Evolutionary conservation across 2,329 filamentous ascomycete species (phyloP).

Genomic region (Furcasterigmium sp.): DNA sequence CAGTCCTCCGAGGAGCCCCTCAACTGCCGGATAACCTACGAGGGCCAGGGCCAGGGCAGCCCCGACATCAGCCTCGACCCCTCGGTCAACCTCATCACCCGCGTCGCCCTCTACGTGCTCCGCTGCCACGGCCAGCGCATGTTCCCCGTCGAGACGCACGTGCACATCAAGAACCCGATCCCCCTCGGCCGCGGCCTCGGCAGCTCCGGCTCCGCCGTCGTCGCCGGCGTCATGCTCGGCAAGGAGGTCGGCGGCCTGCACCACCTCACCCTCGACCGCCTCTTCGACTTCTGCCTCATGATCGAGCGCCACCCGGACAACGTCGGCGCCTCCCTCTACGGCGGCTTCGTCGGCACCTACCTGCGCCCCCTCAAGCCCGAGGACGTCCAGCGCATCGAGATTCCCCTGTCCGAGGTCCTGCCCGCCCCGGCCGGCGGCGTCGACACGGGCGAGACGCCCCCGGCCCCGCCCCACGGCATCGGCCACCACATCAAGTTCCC

Average conservation of each 20-base stretch:
- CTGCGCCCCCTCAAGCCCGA: slow-evolving; percentile 86
- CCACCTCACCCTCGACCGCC: slow-evolving; percentile 61
- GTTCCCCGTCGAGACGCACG: slow-evolving; percentile 81
- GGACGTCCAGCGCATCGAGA: slow-evolving; percentile 86
- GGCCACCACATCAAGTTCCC: slow-evolving; percentile 95
- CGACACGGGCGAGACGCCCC: slow-evolving; percentile 82
- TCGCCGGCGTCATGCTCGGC: slow-evolving; percentile 88
- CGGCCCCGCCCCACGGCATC: slow-evolving; percentile 85
- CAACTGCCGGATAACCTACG: slow-evolving; percentile 88
- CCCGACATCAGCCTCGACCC: slow-evolving; percentile 77
- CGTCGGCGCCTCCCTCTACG: slow-evolving; percentile 89
- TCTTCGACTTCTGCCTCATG: slow-evolving; percentile 97
- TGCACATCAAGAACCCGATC: slow-evolving; percentile 95
- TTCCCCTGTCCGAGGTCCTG: slow-evolving; percentile 89
- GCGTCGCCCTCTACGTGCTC: slow-evolving; percentile 89
- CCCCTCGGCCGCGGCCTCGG: slow-evolving; percentile 87
- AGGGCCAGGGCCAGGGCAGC: slow-evolving; percentile 68
- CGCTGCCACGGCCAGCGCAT: slow-evolving; percentile 81
- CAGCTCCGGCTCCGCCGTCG: slow-evolving; percentile 92
- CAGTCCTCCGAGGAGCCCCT: slow-evolving; percentile 54
- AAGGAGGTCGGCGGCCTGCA: slow-evolving; percentile 80
- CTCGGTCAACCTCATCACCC: slow-evolving; percentile 86
- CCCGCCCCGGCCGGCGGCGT: slow-evolving; percentile 85
- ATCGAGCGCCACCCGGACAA: slow-evolving; percentile 93
- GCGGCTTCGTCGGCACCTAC: slow-evolving; percentile 95